Evolutionary conservation across 495 filamentous ascomycete species (phyloP).

Genomic region (Penicillium egyptiacum): DNA sequence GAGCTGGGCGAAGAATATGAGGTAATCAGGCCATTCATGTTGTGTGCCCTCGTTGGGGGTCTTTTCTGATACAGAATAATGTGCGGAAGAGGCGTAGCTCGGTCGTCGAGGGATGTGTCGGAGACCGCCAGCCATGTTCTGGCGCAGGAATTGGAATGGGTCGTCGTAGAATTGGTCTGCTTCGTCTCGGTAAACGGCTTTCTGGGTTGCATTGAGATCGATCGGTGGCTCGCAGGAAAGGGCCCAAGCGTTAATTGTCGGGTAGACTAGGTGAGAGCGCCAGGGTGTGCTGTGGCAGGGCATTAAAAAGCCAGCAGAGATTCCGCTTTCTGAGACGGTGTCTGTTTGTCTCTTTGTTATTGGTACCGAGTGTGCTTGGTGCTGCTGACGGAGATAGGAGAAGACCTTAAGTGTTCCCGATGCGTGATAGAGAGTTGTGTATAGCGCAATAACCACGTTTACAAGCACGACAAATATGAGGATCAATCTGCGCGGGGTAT

Average conservation of each 20-base stretch:
- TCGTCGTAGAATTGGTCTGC: constrained; percentile 84
- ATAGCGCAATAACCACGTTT: constrained; percentile 71
- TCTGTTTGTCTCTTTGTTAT: constrained; percentile 6
- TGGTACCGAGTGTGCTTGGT: constrained; percentile 49
- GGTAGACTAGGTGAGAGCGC: constrained; percentile 80
- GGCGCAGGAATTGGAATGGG: constrained; percentile 58
- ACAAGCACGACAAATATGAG: constrained; percentile 59
- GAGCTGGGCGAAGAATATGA: constrained; percentile 65
- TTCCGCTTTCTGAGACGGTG: constrained; percentile 22
- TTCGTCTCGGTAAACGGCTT: constrained; percentile 75
- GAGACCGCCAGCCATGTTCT: constrained; percentile 47
- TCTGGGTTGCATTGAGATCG: constrained; percentile 54
- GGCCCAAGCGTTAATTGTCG: constrained; percentile 76
- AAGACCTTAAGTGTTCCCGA: constrained; percentile 72
- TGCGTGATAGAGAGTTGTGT: constrained; percentile 75
- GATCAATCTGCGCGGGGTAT: constrained; percentile 50
- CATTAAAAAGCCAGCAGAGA: constrained; percentile 87
- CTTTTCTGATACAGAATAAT: not conserved
- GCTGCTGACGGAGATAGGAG: constrained; percentile 69
- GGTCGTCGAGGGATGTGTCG: constrained; percentile 43
- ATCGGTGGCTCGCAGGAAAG: constrained; percentile 90
- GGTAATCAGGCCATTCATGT: constrained; percentile 58
- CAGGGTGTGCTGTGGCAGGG: constrained; percentile 98
- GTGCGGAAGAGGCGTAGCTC: constrained; percentile 25
- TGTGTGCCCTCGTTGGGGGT: constrained; percentile 4